Evolutionary conservation across 179 eudicot species (phyloP).

Genomic region (Beta corolliflora): DNA sequence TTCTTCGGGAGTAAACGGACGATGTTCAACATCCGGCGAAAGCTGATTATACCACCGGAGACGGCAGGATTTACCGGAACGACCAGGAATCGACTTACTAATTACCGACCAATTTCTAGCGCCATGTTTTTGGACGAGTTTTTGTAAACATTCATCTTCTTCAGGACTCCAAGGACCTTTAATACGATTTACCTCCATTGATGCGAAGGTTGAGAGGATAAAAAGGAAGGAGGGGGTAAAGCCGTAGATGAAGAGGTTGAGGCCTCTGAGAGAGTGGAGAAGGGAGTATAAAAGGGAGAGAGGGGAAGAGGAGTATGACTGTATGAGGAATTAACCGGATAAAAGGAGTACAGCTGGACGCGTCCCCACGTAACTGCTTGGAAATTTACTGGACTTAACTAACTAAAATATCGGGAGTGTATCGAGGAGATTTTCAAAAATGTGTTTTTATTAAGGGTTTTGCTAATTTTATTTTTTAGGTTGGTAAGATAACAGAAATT

Average conservation of each 20-base stretch:
- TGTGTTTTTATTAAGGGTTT: too few relatives aligned
- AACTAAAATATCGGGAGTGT: slow-evolving; percentile 11
- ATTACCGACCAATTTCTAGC: slow-evolving; percentile 46
- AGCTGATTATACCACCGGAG: slow-evolving; percentile 55
- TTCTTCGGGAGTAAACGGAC: slow-evolving; percentile 37
- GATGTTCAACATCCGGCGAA: slow-evolving; percentile 46
- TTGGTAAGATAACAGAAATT: too few relatives aligned
- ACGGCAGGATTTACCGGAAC: slow-evolving; percentile 48
- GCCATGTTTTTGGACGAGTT: slow-evolving; percentile 34
- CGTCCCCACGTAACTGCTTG: slow-evolving; percentile 25
- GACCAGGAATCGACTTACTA: slow-evolving; percentile 38
- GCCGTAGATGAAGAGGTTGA: background rate
- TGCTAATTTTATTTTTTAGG: too few relatives aligned
- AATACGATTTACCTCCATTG: slow-evolving; percentile 30
- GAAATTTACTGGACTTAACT: slow-evolving; percentile 20
- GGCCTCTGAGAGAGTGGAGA: background rate
- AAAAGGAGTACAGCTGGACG: slow-evolving; percentile 42
- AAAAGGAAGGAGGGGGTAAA: background rate
- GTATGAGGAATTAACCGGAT: too few relatives aligned
- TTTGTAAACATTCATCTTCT: slow-evolving; percentile 33
- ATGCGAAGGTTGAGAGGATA: background rate
- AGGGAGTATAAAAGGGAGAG: slow-evolving; percentile 14
- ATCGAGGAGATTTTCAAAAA: too few relatives aligned
- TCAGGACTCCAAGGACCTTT: slow-evolving; percentile 49
- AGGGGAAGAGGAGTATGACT: slow-evolving; percentile 8